Percentiles rank a stretch among this genome's conserved stretches.
phyloP scores from a whole-genome alignment of 2,329 filamentous ascomycete genomes.

The Pseudohalonectria lignicola region DNA sequence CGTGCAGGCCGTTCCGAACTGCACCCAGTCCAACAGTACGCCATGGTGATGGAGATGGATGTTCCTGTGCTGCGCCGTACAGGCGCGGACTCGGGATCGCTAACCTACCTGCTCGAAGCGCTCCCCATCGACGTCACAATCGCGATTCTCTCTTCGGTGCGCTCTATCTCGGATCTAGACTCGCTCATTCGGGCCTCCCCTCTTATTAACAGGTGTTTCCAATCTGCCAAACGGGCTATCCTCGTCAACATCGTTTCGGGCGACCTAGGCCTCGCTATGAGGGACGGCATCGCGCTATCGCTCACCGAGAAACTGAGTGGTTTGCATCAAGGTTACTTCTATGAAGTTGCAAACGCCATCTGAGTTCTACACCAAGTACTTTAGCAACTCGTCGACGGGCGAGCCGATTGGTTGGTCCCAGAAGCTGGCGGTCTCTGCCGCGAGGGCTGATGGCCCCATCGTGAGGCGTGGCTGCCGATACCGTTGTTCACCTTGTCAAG shows the following conservation, averaged over 20 bases:
- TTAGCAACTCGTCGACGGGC: conserved; percentile 46
- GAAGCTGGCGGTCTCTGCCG: no score
- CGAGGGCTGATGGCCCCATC: no score
- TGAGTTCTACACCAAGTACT: conserved; percentile 59
- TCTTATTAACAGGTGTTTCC: not conserved
- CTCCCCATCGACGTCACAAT: not conserved
- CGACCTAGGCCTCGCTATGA: not conserved
- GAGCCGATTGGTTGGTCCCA: conserved; percentile 52
- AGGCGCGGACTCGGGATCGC: no score
- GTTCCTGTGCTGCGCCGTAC: no score
- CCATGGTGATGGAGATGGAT: no score
- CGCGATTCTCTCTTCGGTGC: not conserved
- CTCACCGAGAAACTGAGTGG: no score
- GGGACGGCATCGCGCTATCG: not conserved
- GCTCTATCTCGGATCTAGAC: not conserved
- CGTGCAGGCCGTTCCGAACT: no score
- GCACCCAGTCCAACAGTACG: no score
- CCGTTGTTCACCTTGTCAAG: no score
- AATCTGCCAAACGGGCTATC: not conserved
- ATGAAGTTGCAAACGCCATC: no score
- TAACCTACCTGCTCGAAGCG: not conserved
- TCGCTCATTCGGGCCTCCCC: not conserved
- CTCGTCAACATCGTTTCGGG: not conserved
- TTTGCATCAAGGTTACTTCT: no score
- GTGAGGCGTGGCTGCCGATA: no score